These are phyloP conservation scores for Teunomyces panamensis DNA, from an alignment of 805 yeast species.

Conservation along the genomic window DNA sequence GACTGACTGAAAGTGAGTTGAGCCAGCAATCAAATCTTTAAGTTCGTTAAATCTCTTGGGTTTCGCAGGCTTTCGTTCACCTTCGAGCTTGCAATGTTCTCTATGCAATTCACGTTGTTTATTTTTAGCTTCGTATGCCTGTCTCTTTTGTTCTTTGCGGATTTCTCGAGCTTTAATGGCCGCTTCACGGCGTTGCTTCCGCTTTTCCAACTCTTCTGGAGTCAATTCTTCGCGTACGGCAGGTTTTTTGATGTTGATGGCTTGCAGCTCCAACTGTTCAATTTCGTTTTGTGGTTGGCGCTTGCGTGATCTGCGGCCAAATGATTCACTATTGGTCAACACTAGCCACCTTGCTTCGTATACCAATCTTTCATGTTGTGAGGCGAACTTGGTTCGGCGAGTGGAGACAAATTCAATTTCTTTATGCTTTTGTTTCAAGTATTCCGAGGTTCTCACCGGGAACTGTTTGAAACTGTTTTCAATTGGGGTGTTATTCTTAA, in stretches of 20 bases:
- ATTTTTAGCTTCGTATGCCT: not conserved
- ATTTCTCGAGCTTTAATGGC: not conserved
- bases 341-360: slow-evolving; percentile 41
- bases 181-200: not conserved
- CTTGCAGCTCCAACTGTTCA: slow-evolving; percentile 1
- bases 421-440: slow-evolving; percentile 18
- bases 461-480: slow-evolving; percentile 16
- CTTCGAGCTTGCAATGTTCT: not conserved
- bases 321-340: slow-evolving; percentile 14
- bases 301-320: not conserved
- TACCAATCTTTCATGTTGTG: slow-evolving; percentile 27
- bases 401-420: slow-evolving; percentile 22
- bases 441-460: slow-evolving; percentile 23
- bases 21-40: slow-evolving; percentile 18
- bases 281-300: not conserved
- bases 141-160: slow-evolving; percentile 1
- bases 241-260: not conserved
- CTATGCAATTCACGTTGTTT: not conserved
- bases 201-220: not conserved
- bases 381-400: slow-evolving; percentile 28
- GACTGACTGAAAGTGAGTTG: slow-evolving; percentile 39
- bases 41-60: not conserved
- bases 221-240: not conserved
- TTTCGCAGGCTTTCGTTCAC: not conserved
- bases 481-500: slow-evolving; percentile 12